Evolutionary conservation across 768 basidiomycete species (phyloP), one percentile per base, ranked within the genome.

Genomic region (Xerocomellus amylosporus): DNA sequence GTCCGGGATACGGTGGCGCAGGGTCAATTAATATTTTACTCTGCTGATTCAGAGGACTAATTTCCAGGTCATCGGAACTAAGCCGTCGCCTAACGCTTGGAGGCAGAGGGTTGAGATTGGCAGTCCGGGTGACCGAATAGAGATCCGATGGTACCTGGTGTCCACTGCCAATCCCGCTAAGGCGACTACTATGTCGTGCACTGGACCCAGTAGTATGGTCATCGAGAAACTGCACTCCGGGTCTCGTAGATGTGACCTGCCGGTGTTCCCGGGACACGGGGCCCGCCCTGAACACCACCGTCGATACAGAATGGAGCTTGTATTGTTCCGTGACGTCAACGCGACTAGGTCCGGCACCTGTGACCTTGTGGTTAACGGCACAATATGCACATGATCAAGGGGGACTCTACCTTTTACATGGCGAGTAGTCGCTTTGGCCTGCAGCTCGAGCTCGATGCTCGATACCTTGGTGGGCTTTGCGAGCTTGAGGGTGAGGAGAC

Each of bases 381-480:
- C 9, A 30, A 5, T 14, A 7, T 4, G n/a, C 52, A 43, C 28
- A 26, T 34, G 43, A 49, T 15, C 3, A 9, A 34, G 43, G 41
- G 14, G 38, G 38, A 34, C 67, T 78, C 48, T 56, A 93, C 95
- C 91, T 79, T 97, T 93, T 2, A 88, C 85, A 87, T 93, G 97
- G 36, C 84, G 80, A 5, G 86, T 88, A 22, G 77, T 73, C 3
- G 86, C 77, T 54, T 77, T 87, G 3, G 90, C 94, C 42, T 84
- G 76, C 20, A 99, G 73, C 67, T 86, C 83, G 37, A 97, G 76
- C 51, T 87, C 86, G 53, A 99, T 94, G 63, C 85, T 88, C 31
- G 88, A 86, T 60, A 99, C 86, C 68, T 85, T 85, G 49, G 85
- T 93, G 1, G 93, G 85, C 67, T 96, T 96, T 30, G 75, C 74